phyloP scores from a whole-genome alignment of 169 alveolate genomes.

The Besnoitia besnoiti region DNA sequence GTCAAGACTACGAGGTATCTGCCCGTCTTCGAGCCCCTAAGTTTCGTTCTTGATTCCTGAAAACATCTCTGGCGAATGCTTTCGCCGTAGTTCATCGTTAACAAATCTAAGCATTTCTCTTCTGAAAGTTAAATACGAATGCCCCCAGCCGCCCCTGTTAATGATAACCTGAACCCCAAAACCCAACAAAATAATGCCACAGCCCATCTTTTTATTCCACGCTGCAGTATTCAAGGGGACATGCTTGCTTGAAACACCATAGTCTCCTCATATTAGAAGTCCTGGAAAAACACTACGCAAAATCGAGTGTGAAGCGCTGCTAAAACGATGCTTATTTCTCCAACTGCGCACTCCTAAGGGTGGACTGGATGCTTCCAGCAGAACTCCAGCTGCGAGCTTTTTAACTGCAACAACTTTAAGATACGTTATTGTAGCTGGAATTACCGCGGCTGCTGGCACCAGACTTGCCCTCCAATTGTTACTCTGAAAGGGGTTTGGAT shows the following conservation, averaged over 20 bases:
- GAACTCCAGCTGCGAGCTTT: no score
- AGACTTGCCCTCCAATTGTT: slow-evolving; percentile 94
- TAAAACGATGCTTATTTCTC: neutral
- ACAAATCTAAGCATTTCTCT: slow-evolving; percentile 92
- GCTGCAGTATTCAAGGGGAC: slow-evolving; percentile 82
- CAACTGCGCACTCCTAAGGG: no score
- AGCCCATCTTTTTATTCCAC: slow-evolving; percentile 80
- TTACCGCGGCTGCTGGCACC: slow-evolving; percentile 91
- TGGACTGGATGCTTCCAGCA: no score
- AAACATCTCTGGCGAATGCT: slow-evolving; percentile 79
- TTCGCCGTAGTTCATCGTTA: slow-evolving; percentile 92
- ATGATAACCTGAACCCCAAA: slow-evolving; percentile 75
- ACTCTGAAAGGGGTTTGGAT: slow-evolving; percentile 82
- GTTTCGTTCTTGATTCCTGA: slow-evolving; percentile 91
- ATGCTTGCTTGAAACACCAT: slow-evolving; percentile 93
- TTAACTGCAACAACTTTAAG: neutral
- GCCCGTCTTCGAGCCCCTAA: slow-evolving; percentile 92
- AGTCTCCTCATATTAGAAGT: slow-evolving; percentile 84
- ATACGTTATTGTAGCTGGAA: no score
- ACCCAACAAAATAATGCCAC: slow-evolving; percentile 38
- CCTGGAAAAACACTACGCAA: slow-evolving; percentile 19
- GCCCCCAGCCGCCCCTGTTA: slow-evolving; percentile 92
- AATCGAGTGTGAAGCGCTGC: slow-evolving; percentile 25
- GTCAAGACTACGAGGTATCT: slow-evolving; percentile 92
- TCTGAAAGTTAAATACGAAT: slow-evolving; percentile 91